Evolutionary conservation across 2,329 filamentous ascomycete genomes (phyloP).

Genomic region (Sarocladiaceae sp.): DNA sequence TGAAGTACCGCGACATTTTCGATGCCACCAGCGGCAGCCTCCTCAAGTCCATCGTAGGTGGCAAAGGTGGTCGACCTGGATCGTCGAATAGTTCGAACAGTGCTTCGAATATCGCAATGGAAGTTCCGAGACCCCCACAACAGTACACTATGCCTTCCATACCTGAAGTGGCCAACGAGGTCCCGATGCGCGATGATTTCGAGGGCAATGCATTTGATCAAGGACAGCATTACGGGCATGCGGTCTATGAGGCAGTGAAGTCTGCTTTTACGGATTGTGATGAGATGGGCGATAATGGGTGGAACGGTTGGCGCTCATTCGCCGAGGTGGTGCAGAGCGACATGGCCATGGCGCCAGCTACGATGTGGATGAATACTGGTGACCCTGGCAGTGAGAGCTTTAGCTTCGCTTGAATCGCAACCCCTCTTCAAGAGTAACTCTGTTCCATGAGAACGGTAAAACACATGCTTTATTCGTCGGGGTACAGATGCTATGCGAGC

Average conservation of each 20-base stretch:
- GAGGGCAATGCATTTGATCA: background rate
- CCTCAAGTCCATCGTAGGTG: constrained; percentile 19
- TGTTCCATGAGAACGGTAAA: no score
- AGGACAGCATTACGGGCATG: background rate
- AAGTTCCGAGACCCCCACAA: background rate
- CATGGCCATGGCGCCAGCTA: background rate
- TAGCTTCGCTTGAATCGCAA: no score
- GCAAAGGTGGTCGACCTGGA: no score
- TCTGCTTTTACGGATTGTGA: constrained; percentile 26
- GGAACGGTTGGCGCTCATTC: constrained; percentile 25
- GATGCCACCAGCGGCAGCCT: constrained; percentile 21
- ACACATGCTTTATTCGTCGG: background rate
- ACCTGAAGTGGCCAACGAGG: background rate
- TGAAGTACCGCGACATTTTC: constrained; percentile 25
- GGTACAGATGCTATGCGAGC: constrained; percentile 15
- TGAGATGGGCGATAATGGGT: constrained; percentile 22
- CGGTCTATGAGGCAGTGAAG: constrained; percentile 17
- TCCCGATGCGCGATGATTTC: background rate
- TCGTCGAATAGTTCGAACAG: no score
- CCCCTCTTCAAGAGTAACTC: no score
- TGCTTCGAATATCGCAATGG: no score
- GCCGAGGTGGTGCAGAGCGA: constrained; percentile 22
- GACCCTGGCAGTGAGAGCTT: no score
- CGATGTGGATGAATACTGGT: background rate
- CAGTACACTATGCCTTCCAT: background rate